These are phyloP conservation scores for Nigrospora oryzae DNA, from an alignment of 2,329 filamentous ascomycete species.

Conservation along the genomic window DNA sequence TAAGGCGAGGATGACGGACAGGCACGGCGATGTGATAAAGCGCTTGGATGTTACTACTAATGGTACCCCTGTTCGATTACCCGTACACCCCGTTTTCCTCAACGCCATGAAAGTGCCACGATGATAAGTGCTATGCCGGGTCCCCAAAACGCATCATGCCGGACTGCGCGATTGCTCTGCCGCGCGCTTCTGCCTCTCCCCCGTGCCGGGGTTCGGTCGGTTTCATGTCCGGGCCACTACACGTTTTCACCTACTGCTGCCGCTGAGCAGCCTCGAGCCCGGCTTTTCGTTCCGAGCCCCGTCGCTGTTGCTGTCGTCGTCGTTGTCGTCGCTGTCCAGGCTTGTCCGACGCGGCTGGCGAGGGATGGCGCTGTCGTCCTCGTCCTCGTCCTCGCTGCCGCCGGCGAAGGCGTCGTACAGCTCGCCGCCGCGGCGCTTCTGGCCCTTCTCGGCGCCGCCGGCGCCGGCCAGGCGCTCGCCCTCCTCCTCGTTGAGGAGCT, in stretches of 20 bases:
- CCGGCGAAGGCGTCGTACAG: slow-evolving; percentile 97
- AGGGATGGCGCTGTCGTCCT: slow-evolving; percentile 38
- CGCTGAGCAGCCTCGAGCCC: slow-evolving; percentile 2
- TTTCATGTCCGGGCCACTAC: no score
- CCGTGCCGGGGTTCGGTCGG: no score
- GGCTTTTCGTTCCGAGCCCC: slow-evolving; percentile 1
- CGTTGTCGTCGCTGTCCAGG: slow-evolving; percentile 24
- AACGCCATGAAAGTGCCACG: no score
- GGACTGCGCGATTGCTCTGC: no score
- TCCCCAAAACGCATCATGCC: no score
- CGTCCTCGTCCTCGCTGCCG: slow-evolving; percentile 71
- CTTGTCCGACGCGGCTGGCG: slow-evolving; percentile 9
- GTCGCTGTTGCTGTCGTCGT: slow-evolving; percentile 5
- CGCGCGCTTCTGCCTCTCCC: no score
- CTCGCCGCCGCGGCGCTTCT: slow-evolving; percentile 65
- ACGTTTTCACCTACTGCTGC: neutral
- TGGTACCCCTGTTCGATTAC: no score
- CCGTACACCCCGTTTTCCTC: no score
- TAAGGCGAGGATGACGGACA: no score
- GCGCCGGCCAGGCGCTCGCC: slow-evolving; percentile 43
- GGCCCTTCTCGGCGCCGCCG: slow-evolving; percentile 32
- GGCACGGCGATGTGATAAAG: no score
- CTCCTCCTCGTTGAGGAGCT: slow-evolving; percentile 81
- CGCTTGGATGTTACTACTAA: no score
- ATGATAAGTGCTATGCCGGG: no score